These are phyloP conservation scores for Botrytis byssoidea DNA, from an alignment of 2,329 filamentous ascomycete species.

Conservation along the genomic window DNA sequence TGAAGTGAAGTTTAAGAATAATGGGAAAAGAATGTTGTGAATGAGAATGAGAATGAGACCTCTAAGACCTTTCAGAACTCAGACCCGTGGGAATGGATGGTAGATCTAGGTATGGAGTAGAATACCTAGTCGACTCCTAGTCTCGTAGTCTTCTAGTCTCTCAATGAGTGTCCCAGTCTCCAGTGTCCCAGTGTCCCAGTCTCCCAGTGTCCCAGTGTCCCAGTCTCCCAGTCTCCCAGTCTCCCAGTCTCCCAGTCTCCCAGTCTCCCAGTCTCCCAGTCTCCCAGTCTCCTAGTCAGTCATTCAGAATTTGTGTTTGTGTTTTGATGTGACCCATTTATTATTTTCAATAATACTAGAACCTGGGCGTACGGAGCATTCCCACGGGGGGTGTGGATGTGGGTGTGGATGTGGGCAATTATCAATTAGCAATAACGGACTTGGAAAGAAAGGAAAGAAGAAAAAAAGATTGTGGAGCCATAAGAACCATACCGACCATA, in stretches of 20 bases:
- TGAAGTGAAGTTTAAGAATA: slow-evolving; percentile 4
- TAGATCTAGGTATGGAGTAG: neutral
- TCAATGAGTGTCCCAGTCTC: no score
- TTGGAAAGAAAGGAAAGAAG: neutral
- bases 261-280: no score
- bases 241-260: no score
- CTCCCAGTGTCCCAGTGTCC: no score
- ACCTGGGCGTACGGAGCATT: neutral
- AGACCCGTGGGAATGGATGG: neutral
- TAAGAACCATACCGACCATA: no score
- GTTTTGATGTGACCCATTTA: slow-evolving; percentile 6
- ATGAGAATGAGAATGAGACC: neutral
- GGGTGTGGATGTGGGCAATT: neutral
- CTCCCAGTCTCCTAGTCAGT: neutral
- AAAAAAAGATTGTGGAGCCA: neutral
- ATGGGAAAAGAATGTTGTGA: neutral
- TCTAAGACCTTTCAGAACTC: neutral
- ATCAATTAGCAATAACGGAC: neutral
- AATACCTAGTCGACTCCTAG: neutral
- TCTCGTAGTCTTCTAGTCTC: neutral
- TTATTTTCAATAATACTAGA: neutral
- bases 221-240: no score
- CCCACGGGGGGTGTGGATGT: neutral
- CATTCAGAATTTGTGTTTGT: neutral
- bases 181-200: neutral